Evolutionary conservation across 2,329 filamentous ascomycete species (phyloP).

Genomic region (Lasiodiplodia citricola): DNA sequence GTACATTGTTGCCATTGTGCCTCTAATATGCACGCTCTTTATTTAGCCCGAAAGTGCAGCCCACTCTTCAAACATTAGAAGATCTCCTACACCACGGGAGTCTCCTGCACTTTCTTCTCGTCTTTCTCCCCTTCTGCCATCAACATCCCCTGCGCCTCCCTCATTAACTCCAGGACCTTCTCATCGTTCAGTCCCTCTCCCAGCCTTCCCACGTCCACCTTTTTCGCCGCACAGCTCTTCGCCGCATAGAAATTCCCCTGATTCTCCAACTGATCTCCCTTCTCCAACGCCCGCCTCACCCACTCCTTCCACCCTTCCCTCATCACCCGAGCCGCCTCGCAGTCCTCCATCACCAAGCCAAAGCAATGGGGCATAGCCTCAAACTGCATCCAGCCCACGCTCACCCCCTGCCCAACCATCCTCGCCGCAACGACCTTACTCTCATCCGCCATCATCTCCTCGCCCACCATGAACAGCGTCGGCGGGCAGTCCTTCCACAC

Average conservation of each 20-base stretch:
- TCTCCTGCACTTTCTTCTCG: background rate
- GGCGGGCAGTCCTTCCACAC: slow-evolving; percentile 70
- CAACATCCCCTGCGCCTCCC: slow-evolving; percentile 25
- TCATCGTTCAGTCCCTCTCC: slow-evolving; percentile 38
- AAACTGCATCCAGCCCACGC: slow-evolving; percentile 72
- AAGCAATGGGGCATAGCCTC: slow-evolving; percentile 82
- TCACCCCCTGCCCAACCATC: slow-evolving; percentile 62
- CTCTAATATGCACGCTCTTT: too few species aligned
- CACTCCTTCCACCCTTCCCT: slow-evolving; percentile 23
- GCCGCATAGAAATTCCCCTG: slow-evolving; percentile 37
- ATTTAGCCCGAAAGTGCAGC: too few species aligned
- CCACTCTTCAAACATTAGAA: background rate
- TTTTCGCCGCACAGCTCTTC: slow-evolving; percentile 37
- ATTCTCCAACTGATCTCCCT: slow-evolving; percentile 27
- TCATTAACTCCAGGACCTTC: slow-evolving; percentile 39
- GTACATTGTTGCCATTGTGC: too few species aligned
- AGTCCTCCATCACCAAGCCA: slow-evolving; percentile 44
- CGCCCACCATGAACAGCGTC: slow-evolving; percentile 70
- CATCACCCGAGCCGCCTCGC: slow-evolving; percentile 30
- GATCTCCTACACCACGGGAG: background rate
- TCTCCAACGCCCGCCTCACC: background rate
- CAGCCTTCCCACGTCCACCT: slow-evolving; percentile 37
- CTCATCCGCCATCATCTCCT: slow-evolving; percentile 76
- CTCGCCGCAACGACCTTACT: slow-evolving; percentile 63
- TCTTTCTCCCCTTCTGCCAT: background rate